phyloP scores from a whole-genome alignment of 495 filamentous ascomycete genomes.

The Neurospora terricola region DNA sequence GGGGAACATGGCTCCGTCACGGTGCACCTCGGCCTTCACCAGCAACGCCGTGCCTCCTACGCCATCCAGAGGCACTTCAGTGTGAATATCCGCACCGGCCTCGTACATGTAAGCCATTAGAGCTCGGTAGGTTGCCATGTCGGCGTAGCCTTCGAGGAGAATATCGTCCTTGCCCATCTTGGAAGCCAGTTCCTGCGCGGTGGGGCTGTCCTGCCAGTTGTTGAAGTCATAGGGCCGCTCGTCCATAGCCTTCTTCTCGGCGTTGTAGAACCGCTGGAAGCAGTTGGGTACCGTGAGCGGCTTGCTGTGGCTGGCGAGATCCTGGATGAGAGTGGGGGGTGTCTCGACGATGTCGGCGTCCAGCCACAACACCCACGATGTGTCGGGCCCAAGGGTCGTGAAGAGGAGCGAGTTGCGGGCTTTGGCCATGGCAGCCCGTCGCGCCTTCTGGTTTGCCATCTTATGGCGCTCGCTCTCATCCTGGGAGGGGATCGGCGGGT shows the following conservation, averaged over 20 bases:
- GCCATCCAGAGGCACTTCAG: conserved; percentile 70
- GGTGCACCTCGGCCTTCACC: conserved; percentile 94
- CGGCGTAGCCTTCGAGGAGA: conserved; percentile 81
- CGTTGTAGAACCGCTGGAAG: conserved; percentile 78
- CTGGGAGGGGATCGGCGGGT: conserved; percentile 69
- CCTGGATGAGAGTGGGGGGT: conserved; percentile 77
- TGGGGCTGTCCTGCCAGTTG: conserved; percentile 82
- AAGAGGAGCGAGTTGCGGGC: conserved; percentile 91
- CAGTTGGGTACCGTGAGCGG: conserved; percentile 91
- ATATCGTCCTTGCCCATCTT: conserved; percentile 85
- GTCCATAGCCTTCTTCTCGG: conserved; percentile 54
- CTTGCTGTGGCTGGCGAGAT: conserved; percentile 77
- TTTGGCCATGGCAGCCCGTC: conserved; percentile 82
- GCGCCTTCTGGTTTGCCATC: conserved; percentile 73
- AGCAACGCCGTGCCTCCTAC: conserved; percentile 89
- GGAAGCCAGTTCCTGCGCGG: conserved; percentile 60
- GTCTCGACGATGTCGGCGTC: conserved; percentile 90
- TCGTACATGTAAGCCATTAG: conserved; percentile 84
- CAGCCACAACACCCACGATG: conserved; percentile 94
- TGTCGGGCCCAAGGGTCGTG: conserved; percentile 90
- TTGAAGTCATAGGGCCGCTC: conserved; percentile 93
- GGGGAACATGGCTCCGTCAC: conserved; percentile 98
- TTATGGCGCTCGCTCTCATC: conserved; percentile 84
- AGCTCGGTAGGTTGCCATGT: conserved; percentile 82
- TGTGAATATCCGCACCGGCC: conserved; percentile 42